A percentile compares a stretch with the other conserved stretches of the same genome.
Conservation (phyloP, 2,329 filamentous ascomycete genomes). For the Chrysoporthe austroafricana region DNA sequence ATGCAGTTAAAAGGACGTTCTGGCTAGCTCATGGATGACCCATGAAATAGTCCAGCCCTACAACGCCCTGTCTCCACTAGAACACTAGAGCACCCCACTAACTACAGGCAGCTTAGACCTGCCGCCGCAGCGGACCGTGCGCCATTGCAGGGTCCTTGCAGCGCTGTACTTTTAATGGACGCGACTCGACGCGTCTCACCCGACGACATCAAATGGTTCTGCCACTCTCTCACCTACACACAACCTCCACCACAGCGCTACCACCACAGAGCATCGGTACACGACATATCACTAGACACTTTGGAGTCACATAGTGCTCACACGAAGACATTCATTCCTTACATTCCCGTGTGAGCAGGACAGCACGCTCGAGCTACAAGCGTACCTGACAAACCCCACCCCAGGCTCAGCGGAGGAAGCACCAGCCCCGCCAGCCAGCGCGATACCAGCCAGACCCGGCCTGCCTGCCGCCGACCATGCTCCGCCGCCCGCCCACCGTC, state of each 20-base stretch:
- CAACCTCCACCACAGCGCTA: neutral
- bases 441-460: no score
- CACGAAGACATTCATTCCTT: neutral
- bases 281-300: neutral
- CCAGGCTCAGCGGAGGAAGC: no score
- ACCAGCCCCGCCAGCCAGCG: no score
- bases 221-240: neutral
- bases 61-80: no score
- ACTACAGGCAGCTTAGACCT: neutral
- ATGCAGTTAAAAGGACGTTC: neutral
- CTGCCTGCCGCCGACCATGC: constrained; percentile 33
- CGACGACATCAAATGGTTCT: neutral
- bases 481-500: constrained; percentile 64
- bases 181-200: neutral
- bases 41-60: neutral
- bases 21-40: neutral
- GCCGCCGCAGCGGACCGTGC: neutral
- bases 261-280: neutral
- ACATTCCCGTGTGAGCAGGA: neutral
- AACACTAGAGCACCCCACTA: neutral
- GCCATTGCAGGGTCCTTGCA: neutral
- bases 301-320: no score
- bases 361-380: neutral
- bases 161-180: neutral
- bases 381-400: neutral